These are phyloP conservation scores for Acorus gramineus DNA, from an alignment of 106 monocot species.

Conservation along the genomic window DNA sequence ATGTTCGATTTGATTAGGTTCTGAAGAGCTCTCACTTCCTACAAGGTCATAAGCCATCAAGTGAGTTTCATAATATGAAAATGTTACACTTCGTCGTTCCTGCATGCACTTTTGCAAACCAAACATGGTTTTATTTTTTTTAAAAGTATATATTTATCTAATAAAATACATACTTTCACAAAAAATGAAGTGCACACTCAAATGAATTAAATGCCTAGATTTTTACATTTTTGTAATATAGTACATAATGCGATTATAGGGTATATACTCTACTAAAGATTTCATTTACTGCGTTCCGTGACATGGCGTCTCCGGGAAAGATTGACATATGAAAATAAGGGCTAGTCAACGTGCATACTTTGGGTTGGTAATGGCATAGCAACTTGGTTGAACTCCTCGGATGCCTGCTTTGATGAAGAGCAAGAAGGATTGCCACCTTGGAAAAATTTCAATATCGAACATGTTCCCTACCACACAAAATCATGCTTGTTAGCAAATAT, in stretches of 20 bases:
- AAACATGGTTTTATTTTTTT: no score
- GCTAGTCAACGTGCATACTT: background rate
- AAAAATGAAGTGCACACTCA: no score
- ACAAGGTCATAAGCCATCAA: background rate
- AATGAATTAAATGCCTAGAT: no score
- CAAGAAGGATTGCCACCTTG: constrained; percentile 15
- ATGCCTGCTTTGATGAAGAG: constrained; percentile 12
- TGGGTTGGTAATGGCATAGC: background rate
- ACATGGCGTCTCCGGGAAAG: constrained; percentile 5
- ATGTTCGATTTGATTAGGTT: constrained; percentile 9
- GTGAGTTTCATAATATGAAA: background rate
- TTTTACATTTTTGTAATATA: no score
- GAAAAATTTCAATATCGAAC: constrained; percentile 68
- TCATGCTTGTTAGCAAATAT: no score
- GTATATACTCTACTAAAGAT: no score
- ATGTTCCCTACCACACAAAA: constrained; percentile 30
- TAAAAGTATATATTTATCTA: no score
- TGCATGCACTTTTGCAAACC: background rate
- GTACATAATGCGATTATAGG: no score
- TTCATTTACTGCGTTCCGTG: background rate
- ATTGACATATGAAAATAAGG: background rate
- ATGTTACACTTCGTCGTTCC: background rate
- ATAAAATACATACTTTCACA: no score
- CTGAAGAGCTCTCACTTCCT: constrained; percentile 17
- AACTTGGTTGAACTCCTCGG: constrained; percentile 5